phyloP scores from a whole-genome alignment of 495 filamentous ascomycete genomes.

The Penicillium robsamsonii region DNA sequence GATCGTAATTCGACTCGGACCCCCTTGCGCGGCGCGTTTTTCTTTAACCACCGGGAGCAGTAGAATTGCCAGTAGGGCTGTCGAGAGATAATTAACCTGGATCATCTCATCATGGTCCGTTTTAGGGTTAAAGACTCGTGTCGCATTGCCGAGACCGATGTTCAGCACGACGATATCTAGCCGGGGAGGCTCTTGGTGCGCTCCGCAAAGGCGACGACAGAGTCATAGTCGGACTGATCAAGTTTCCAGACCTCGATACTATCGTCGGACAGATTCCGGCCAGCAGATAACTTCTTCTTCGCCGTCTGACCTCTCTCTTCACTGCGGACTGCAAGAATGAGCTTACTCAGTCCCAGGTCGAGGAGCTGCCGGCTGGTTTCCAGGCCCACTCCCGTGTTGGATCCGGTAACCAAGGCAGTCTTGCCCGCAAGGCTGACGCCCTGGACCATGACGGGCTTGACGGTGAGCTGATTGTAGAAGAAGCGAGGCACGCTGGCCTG shows the following conservation, averaged over 20 bases:
- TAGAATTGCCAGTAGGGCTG: constrained; percentile 44
- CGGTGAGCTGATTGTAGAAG: background rate
- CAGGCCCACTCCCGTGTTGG: constrained; percentile 43
- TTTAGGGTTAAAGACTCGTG: constrained; percentile 21
- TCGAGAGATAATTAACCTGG: constrained; percentile 50
- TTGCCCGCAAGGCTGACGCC: constrained; percentile 17
- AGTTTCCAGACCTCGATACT: constrained; percentile 34
- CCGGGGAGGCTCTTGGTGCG: constrained; percentile 15
- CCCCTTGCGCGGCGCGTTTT: background rate
- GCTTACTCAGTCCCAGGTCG: constrained; percentile 30
- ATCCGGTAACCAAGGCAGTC: constrained; percentile 44
- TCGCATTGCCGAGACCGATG: constrained; percentile 27
- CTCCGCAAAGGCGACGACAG: constrained; percentile 25
- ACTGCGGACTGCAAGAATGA: constrained; percentile 50
- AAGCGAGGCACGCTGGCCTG: constrained; percentile 2
- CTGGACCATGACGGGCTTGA: background rate
- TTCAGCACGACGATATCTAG: constrained; percentile 29
- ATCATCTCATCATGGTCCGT: constrained; percentile 48
- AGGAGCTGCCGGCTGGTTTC: constrained; percentile 40
- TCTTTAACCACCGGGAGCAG: constrained; percentile 42
- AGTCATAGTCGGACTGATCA: constrained; percentile 28
- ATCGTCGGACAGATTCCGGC: constrained; percentile 7
- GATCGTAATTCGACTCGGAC: constrained; percentile 5
- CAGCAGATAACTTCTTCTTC: constrained; percentile 4
- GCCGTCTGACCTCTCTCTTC: constrained; percentile 34